Evolutionary conservation across 78 protist genomes (phyloP).

Genomic region (Emiliania huxleyi): DNA sequence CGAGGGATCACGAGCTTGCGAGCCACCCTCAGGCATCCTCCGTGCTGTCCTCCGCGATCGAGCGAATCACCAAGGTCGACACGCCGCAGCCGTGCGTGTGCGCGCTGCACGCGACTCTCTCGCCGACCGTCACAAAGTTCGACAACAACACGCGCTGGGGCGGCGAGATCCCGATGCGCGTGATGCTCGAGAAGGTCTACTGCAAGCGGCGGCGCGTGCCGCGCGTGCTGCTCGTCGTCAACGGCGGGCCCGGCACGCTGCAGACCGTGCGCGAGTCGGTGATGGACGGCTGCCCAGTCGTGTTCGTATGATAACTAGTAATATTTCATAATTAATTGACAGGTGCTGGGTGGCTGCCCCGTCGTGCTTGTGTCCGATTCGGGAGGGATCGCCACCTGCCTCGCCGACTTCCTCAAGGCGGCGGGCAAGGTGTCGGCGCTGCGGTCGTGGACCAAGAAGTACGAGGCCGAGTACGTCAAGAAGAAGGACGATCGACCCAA

Average conservation of each 20-base stretch:
- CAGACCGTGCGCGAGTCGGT: background rate
- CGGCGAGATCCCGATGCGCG: background rate
- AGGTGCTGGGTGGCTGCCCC: too few relatives aligned
- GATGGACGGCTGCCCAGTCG: background rate
- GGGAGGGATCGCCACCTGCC: background rate
- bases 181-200: background rate
- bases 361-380: background rate
- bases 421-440: too few relatives aligned
- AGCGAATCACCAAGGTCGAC: too few relatives aligned
- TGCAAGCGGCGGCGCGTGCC: background rate
- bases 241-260: constrained; percentile 17
- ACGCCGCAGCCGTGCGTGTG: too few relatives aligned
- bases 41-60: too few relatives aligned
- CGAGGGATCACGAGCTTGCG: too few relatives aligned
- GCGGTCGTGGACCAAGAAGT: background rate
- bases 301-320: too few relatives aligned
- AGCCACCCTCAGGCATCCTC: too few relatives aligned
- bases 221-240: background rate
- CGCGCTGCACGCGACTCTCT: too few relatives aligned
- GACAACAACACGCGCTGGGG: constrained; percentile 2
- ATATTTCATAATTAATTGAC: too few relatives aligned
- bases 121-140: too few relatives aligned
- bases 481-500: background rate
- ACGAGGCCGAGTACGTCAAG: background rate
- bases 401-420: too few relatives aligned